Evolutionary conservation across 2,329 filamentous ascomycete species (phyloP).

Genomic region (Curvularia spicifera): DNA sequence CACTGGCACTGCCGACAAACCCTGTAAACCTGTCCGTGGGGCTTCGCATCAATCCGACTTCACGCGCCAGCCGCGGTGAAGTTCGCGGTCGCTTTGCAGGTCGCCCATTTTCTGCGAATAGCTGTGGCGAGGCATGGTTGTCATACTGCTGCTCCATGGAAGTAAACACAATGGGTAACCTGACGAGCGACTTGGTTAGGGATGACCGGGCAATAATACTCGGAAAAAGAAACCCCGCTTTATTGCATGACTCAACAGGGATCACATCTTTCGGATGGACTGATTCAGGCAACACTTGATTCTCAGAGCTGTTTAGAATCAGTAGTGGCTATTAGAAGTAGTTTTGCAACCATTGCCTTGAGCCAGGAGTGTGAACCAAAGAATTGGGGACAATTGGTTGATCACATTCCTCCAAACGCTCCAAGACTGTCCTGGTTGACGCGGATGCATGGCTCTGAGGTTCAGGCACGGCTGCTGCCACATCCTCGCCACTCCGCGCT

Average conservation of each 20-base stretch:
- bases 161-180: not conserved
- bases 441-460: not conserved
- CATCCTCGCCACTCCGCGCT: constrained; percentile 18
- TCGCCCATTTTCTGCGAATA: constrained; percentile 5
- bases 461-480: constrained; percentile 2
- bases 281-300: not conserved
- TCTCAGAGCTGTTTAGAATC: not conserved
- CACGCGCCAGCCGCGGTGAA: constrained; percentile 37
- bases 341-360: constrained; percentile 5
- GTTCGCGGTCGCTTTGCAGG: constrained; percentile 25
- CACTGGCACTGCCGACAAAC: constrained; percentile 64
- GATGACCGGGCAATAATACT: not conserved
- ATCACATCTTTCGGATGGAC: not conserved
- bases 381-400: constrained; percentile 5
- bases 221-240: constrained; percentile 4
- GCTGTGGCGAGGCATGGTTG: constrained; percentile 6
- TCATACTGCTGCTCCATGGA: constrained; percentile 18
- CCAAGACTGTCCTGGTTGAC: not conserved
- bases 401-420: constrained; percentile 7
- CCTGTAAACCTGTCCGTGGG: constrained; percentile 57
- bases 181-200: not conserved
- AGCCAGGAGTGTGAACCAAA: not conserved
- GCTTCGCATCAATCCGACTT: constrained; percentile 61
- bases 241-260: not conserved
- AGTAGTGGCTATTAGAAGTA: not conserved